Base-by-base conservation (phyloP, 2,329 filamentous ascomycete genomes). In the Xylariaceae sp. region DNA sequence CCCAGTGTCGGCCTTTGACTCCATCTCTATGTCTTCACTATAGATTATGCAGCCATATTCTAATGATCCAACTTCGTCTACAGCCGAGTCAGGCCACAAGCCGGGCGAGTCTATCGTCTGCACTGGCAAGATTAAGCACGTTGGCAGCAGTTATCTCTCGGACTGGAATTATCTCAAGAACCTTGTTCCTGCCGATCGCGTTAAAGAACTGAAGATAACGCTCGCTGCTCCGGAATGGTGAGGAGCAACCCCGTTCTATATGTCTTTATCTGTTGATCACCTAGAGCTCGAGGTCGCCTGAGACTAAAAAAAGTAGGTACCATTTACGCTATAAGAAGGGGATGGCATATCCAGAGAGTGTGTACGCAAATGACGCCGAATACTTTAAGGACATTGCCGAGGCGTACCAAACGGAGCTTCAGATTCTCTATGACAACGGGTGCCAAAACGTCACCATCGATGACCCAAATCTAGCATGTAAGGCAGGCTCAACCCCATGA, bases 381-480 rank as follows among this genome's bases (percentile, higher is more conserved):
- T 88, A 88, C 69, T 88, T 88, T 68, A 76, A 75, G 43, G 86
- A 88, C 61, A 85, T 88, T 36, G 85, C 85, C 63, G 82, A 79
- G 71, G 85, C 86, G 14, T 89, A 88, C 49, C 65, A 63, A 36
- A 67, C 67, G 16, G 86, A 89, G 70, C 74, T 89, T 43, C 78
- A 81, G 59, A 78, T 83, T 62, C 76, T 88, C 14, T 87, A 88
- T 67, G 79, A 86, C 56, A 83, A 84, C 33, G 86, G 86, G 4
- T 79, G 85, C 64, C 77, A 85, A 36, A 88, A 88, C 63, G 82
- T 88, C 26, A 86, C 88, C 64, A 87, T 87, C 45, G 86, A 88
- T 59, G 86, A 88, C 69, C 86, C 86, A 2, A 85, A 86, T 58
- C 77, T 89, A 66, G 85, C 85, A 12, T 89, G 86, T 88, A 73